Base-by-base conservation (phyloP, 352 stramenopile genomes). In the Pythium dissotocum region DNA sequence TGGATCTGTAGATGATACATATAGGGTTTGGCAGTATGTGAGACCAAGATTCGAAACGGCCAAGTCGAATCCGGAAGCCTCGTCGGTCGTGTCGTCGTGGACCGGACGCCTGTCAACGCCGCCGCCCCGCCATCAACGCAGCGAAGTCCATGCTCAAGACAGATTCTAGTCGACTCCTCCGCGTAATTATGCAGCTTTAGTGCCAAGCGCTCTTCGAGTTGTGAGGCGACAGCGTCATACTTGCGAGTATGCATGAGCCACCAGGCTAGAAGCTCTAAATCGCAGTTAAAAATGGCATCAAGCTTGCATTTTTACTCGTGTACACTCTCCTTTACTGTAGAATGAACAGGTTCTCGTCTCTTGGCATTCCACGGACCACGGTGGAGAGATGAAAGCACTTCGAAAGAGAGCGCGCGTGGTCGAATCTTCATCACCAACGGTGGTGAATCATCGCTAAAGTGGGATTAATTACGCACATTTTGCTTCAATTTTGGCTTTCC, bases 381-480 rank as follows among this genome's bases (percentile, higher is more conserved):
- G 21, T 44, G 36, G 16, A 38, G 33, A 38, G 33, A 38, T 24
- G 21, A 24, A 9, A 6, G 5, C 33, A 9, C 33, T 38, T 7
- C 36, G 36, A 44, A 14, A 10, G 36, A 44, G 36, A 24, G 21
- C 21, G 21, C 10, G 12, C 36, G 36, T 44, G 8, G 36, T 16
- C 7, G 36, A 44, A 44, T 44, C 36, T 44, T 44, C 36, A 44
- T 24, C 21, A 24, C 21, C 21, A 24, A 24, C 21, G 21, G 21
- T 24, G 21, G 21, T 24, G 21, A 24, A 24, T 24, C 21, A 24
- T 0, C 6, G 4, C 56, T 42, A 53, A 53, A 62, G 38, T 40
- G 56, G 56, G 36, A 62, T 62, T 53, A 62, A 62, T 53, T 53
- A 62, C 18, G 49, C 24, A 44, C 36, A 44, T 44, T 42, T 42